Conservation (phyloP, 116 monocot species). For the Posidonia oceanica region DNA sequence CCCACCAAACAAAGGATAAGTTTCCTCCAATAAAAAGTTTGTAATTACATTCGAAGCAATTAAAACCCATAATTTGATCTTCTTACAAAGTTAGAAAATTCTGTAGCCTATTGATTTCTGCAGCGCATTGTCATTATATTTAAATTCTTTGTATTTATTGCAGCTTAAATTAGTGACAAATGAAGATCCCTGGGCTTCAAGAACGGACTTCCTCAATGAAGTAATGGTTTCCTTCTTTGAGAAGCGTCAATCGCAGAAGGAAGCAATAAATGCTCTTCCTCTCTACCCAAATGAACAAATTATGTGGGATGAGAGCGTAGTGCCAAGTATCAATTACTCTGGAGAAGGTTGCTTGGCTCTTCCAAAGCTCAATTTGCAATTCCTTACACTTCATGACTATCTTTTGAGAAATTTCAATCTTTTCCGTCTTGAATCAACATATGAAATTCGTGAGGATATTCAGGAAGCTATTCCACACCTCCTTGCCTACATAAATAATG, state of each 20-base stretch:
- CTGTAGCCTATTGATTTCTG: no score
- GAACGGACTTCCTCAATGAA: constrained; percentile 75
- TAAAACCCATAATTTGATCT: no score
- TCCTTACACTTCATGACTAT: constrained; percentile 97
- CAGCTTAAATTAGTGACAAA: constrained; percentile 88
- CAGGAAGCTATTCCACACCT: constrained; percentile 97
- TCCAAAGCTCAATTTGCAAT: constrained; percentile 96
- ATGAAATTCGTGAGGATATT: constrained; percentile 99
- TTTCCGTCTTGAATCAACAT: constrained; percentile 96
- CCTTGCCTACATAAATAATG: constrained; percentile 84
- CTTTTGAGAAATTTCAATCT: constrained; percentile 93
- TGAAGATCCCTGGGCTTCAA: constrained; percentile 61
- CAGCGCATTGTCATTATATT: background rate
- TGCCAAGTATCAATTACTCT: constrained; percentile 98
- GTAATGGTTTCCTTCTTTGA: constrained; percentile 83
- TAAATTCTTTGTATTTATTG: background rate
- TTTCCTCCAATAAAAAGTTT: no score
- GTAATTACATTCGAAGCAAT: no score
- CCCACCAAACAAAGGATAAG: no score
- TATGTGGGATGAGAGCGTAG: constrained; percentile 99
- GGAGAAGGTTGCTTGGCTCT: constrained; percentile 98
- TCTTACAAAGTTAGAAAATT: no score
- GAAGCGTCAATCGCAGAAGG: constrained; percentile 95
- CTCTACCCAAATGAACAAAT: constrained; percentile 98
- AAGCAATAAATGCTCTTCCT: constrained; percentile 98